Evolutionary conservation across 768 basidiomycete genomes (phyloP).

Genomic region (Leccinum aurantiacum): DNA sequence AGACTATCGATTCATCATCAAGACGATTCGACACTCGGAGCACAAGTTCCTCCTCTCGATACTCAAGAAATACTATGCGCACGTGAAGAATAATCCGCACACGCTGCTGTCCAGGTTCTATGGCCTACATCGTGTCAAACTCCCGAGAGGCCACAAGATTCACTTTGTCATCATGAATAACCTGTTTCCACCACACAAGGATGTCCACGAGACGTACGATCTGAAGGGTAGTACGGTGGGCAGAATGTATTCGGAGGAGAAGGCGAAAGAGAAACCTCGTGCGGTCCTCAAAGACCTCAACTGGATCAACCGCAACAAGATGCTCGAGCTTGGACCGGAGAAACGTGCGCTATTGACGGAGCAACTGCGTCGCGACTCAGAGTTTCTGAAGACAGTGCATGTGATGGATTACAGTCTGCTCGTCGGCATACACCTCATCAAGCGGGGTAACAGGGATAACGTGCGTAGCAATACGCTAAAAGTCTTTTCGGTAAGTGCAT

Average conservation of each 20-base stretch:
- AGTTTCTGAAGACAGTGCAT: slow-evolving; percentile 74
- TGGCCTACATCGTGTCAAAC: slow-evolving; percentile 95
- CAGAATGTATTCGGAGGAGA: slow-evolving; percentile 82
- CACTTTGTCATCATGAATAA: slow-evolving; percentile 99
- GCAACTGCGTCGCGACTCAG: slow-evolving; percentile 85
- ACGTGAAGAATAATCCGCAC: slow-evolving; percentile 89
- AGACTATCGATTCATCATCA: slow-evolving; percentile 99
- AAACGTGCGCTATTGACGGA: slow-evolving; percentile 89
- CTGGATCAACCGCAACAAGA: slow-evolving; percentile 82
- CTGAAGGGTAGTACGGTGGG: slow-evolving; percentile 95
- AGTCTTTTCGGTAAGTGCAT: slow-evolving; percentile 78
- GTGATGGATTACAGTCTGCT: slow-evolving; percentile 98
- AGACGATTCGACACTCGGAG: slow-evolving; percentile 93
- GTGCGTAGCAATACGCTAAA: slow-evolving; percentile 86
- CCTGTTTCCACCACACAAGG: slow-evolving; percentile 94
- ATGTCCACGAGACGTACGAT: slow-evolving; percentile 97
- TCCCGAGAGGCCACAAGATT: slow-evolving; percentile 91
- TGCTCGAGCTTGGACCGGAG: slow-evolving; percentile 91
- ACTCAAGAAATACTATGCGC: slow-evolving; percentile 78
- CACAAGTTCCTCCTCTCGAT: slow-evolving; percentile 91
- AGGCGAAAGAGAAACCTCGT: slow-evolving; percentile 69
- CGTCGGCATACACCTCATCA: slow-evolving; percentile 91
- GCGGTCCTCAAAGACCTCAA: slow-evolving; percentile 96
- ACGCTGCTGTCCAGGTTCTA: slow-evolving; percentile 94
- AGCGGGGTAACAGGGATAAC: slow-evolving; percentile 88